phyloP scores from a whole-genome alignment of 208 protist genomes.

The Wallacemonas sp. region DNA sequence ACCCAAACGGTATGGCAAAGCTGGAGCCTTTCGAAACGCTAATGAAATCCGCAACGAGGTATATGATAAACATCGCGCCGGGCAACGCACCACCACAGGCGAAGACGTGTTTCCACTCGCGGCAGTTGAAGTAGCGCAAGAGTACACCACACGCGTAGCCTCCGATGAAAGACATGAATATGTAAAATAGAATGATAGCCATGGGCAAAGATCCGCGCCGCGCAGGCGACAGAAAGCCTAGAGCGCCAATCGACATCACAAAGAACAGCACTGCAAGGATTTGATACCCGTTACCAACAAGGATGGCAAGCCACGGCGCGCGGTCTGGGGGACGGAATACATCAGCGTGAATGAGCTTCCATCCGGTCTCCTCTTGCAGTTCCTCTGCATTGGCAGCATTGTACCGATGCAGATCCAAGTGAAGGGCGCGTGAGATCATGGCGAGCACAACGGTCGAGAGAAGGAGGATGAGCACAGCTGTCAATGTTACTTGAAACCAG shows the following conservation, averaged over 20 bases:
- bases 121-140: constrained; percentile 89
- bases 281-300: constrained; percentile 95
- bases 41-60: constrained; percentile 68
- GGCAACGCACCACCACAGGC: constrained; percentile 66
- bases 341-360: constrained; percentile 98
- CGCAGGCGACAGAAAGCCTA: constrained; percentile 96
- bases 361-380: constrained; percentile 87
- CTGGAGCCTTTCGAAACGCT: constrained; percentile 58
- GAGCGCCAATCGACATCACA: constrained; percentile 89
- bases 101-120: constrained; percentile 93
- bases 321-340: constrained; percentile 94
- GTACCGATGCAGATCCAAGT: constrained; percentile 96
- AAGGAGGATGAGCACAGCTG: constrained; percentile 93
- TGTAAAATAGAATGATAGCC: constrained; percentile 70
- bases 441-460: constrained; percentile 90
- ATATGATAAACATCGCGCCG: constrained; percentile 57
- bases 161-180: constrained; percentile 82
- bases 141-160: constrained; percentile 93
- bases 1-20: constrained; percentile 58
- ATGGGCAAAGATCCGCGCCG: constrained; percentile 93
- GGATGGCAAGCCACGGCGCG: constrained; percentile 83
- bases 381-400: constrained; percentile 65
- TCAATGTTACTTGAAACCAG: constrained; percentile 96
- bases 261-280: constrained; percentile 83
- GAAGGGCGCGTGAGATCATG: constrained; percentile 95